Conservation (phyloP, 257 asterid species). For the Mentha longifolia region DNA sequence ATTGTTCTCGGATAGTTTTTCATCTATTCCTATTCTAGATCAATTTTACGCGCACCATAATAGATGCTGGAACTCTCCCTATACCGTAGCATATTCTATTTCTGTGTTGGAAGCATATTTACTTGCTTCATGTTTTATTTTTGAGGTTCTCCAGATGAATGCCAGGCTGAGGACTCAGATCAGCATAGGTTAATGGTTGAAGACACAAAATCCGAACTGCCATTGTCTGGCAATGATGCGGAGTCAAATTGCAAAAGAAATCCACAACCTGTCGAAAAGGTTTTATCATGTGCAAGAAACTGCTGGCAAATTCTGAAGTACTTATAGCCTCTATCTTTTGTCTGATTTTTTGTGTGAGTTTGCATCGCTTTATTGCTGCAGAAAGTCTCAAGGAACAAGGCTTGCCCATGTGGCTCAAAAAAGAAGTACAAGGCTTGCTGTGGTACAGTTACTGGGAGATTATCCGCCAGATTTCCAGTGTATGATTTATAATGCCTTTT, state of each 20-base stretch:
- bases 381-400: constrained; percentile 78
- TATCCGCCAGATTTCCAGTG: constrained; percentile 63
- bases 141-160: constrained; percentile 45
- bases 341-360: constrained; percentile 27
- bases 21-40: constrained; percentile 5
- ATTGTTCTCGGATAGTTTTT: neutral
- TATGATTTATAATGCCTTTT: constrained; percentile 44
- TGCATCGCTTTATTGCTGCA: constrained; percentile 38
- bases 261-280: constrained; percentile 65
- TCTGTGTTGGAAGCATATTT: constrained; percentile 11
- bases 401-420: constrained; percentile 86
- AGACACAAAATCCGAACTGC: constrained; percentile 37
- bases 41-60: neutral
- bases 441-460: constrained; percentile 68
- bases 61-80: constrained; percentile 3
- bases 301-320: constrained; percentile 2
- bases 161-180: constrained; percentile 43
- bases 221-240: constrained; percentile 41
- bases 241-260: constrained; percentile 41
- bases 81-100: constrained; percentile 6
- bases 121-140: constrained; percentile 32
- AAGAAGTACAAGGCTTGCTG: constrained; percentile 94
- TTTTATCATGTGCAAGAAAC: constrained; percentile 33
- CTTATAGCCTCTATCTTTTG: neutral
- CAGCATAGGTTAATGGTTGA: constrained; percentile 36